Evolutionary conservation across 2,329 filamentous ascomycete genomes (phyloP), one percentile per base, ranked within the genome.

Genomic region (Colletotrichum sp.): DNA sequence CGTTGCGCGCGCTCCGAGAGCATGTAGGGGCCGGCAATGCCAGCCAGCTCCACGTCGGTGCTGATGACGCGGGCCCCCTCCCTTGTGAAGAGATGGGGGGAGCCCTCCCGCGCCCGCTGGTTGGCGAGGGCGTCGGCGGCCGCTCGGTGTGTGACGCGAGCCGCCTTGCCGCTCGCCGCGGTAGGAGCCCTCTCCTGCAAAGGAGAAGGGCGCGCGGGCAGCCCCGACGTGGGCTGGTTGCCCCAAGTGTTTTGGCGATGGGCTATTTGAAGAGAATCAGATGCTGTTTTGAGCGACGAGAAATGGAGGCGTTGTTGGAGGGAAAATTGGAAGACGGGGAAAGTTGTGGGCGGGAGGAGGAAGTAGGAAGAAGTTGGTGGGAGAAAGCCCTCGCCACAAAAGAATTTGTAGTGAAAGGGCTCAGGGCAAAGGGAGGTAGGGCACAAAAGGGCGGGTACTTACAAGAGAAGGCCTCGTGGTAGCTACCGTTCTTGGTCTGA

Each of bases 31-130:
- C 49, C 30, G 26, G 74, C 74, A 59, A 76, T 76, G 65, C 68
- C 74, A 28, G 64, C 74, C 36, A 76, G 64, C 60, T 76, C 74
- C 30, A 71, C 68, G 60, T 76, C 74, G 44, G 74, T 76, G 71
- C 74, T 26, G 60, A 30, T n/a, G 60, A n/a, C 30, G 12, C 26
- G n/a, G 60, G 60, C 60, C n/a, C 60, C 26, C 55, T 26, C 55
- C 55, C 55, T 52, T 21, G 44, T 52, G 26, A 59, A 59, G 55
- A 30, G 26, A 6, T 59, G 32, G 10, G 44, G 44, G 44, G 44
- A 18, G 18, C 44, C 44, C 44, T 52, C 44, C 44, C 44, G 44
- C 44, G 44, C 44, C 44, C 30, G 49, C 70, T 65, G 73, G 63
- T 44, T 67, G 73, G 73, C 73, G 18, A 72, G 30, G 32, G 69